These are phyloP conservation scores for Podila epicladia DNA, from an alignment of 192 early-diverging fungal genomes.

Conservation along the genomic window DNA sequence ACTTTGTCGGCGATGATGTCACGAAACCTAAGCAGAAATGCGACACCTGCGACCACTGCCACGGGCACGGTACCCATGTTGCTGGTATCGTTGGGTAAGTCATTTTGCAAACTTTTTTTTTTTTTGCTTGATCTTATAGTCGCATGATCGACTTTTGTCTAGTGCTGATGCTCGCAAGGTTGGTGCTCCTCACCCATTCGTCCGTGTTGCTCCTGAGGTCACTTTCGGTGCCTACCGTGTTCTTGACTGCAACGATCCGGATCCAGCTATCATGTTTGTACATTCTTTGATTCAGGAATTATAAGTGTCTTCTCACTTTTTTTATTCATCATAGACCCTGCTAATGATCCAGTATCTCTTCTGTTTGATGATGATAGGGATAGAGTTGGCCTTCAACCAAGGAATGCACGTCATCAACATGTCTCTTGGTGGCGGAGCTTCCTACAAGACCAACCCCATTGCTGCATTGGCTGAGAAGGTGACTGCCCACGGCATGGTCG, in stretches of 20 bases:
- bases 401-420: conserved; percentile 63
- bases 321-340: no score
- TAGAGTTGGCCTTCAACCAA: background rate
- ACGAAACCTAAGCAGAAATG: conserved; percentile 22
- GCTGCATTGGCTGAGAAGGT: conserved; percentile 58
- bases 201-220: conserved; percentile 72
- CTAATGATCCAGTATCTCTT: no score
- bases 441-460: conserved; percentile 63
- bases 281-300: background rate
- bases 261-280: conserved; percentile 61
- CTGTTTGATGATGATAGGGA: no score
- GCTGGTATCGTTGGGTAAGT: conserved; percentile 56
- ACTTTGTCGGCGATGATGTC: conserved; percentile 68
- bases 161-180: conserved; percentile 55
- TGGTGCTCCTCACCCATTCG: conserved; percentile 49
- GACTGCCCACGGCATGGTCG: conserved; percentile 51
- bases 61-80: conserved; percentile 78
- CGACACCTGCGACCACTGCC: conserved; percentile 65
- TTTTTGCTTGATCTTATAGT: no score
- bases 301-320: no score
- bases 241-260: conserved; percentile 62
- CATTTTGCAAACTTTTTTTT: no score
- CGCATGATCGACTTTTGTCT: conserved; percentile 7
- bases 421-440: conserved; percentile 65
- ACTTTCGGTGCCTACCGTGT: conserved; percentile 73